Conservation (phyloP, 371 early-diverging fungal genomes). For the Mycotypha africana region DNA sequence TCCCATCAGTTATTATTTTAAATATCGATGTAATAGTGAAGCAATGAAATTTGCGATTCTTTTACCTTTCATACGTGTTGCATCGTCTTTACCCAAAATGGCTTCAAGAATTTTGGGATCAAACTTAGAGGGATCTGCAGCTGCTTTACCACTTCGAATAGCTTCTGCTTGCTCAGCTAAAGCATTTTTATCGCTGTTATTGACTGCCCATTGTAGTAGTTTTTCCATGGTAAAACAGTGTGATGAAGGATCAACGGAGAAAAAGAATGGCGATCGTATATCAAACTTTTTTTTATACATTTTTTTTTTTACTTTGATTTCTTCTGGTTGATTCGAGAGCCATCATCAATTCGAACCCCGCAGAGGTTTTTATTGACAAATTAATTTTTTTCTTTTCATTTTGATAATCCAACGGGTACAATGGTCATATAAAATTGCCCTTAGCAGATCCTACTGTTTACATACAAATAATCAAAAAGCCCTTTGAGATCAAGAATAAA, state of each 20-base stretch:
- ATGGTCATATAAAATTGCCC: too few species aligned
- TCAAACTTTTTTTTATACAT: not conserved
- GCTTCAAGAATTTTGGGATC: conserved; percentile 85
- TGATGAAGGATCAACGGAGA: too few species aligned
- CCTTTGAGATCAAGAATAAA: too few species aligned
- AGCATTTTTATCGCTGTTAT: conserved; percentile 65
- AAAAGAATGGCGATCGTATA: not conserved
- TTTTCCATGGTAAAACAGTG: conserved; percentile 74
- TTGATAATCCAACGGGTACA: too few species aligned
- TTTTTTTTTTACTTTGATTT: conserved; percentile 2
- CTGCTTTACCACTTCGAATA: conserved; percentile 28
- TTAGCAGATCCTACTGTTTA: too few species aligned
- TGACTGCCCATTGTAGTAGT: conserved; percentile 84
- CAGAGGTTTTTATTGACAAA: too few species aligned
- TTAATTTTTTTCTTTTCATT: too few species aligned
- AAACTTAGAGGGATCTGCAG: conserved; percentile 32
- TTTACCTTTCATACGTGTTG: conserved; percentile 76
- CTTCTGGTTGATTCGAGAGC: conserved; percentile 10
- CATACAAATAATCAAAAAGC: too few species aligned
- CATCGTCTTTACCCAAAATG: conserved; percentile 89
- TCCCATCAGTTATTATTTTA: not conserved
- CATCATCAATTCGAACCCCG: too few species aligned
- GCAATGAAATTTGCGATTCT: not conserved
- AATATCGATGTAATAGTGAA: not conserved
- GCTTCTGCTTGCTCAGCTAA: conserved; percentile 65